Base-by-base conservation (phyloP, 2,329 filamentous ascomycete genomes). In the Colletotrichum sansevieriae region DNA sequence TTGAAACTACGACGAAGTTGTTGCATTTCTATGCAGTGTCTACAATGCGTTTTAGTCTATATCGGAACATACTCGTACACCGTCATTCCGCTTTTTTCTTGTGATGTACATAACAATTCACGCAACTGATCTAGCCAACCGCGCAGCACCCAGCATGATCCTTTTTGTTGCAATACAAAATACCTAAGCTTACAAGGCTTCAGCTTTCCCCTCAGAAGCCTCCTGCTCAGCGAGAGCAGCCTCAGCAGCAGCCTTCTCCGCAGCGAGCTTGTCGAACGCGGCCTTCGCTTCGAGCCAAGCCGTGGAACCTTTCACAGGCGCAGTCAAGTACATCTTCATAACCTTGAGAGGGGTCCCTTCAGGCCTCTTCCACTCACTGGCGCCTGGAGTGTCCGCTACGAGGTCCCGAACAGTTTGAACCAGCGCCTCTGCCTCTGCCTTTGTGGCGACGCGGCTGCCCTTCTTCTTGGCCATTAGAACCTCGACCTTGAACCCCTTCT, bases 401-500 rank as follows among this genome's bases (percentile, higher is more conserved):
- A 73, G 73, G 15, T 81, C 80, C 67, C 73, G 72, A 8, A 86
- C 74, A 54, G 71, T 76, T 52, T 68, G 71, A 33, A 95, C 74
- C 51, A 95, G 77, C 25, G 79, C 84, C 69, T 85, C 77, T 20
- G 88, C 88, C 78, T 95, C 90, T 25, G 89, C 87, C 43, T 75
- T 74, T 1, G 83, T 88, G 0, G 92, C 89, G 65, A 83, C 83
- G 71, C 86, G 83, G 67, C 85, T 84, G 73, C 85, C 87, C 84
- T 91, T 95, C 77, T 87, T 87, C 66, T 77, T 78, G n/a, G 89
- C 88, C 56, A 98, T 74, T 61, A 91, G 74, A 11, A 98, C 76
- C 76, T 96, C 91, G 20, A 98, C 93, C 76, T 85, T 89, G 76
- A 87, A 86, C 1, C 94, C 94, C 78, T 93, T 93, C 9, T 78